Evolutionary conservation across 805 yeast species (phyloP).

Genomic region (Candida xiaguanensis): DNA sequence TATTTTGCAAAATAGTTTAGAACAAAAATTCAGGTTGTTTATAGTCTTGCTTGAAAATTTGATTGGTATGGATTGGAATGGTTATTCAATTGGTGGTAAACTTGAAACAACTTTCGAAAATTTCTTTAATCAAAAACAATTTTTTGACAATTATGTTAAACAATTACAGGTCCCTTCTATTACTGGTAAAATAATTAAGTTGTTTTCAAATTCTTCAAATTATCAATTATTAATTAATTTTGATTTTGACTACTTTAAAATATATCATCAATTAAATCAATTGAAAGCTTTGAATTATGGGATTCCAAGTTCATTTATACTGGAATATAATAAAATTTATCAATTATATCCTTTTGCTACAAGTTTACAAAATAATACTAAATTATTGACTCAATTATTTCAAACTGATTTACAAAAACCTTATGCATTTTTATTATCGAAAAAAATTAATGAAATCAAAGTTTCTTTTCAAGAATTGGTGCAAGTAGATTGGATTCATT

Average conservation of each 20-base stretch:
- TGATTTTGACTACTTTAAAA: slow-evolving; percentile 37
- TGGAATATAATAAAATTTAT: slow-evolving; percentile 47
- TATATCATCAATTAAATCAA: slow-evolving; percentile 53
- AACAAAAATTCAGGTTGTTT: slow-evolving; percentile 23
- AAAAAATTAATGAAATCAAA: slow-evolving; percentile 30
- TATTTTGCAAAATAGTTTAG: slow-evolving; percentile 17
- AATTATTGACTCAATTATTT: slow-evolving; percentile 4
- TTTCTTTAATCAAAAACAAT: slow-evolving; percentile 40
- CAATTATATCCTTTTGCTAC: slow-evolving; percentile 56
- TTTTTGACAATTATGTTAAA: slow-evolving; percentile 50
- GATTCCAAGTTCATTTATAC: slow-evolving; percentile 50
- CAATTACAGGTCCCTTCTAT: slow-evolving; percentile 8
- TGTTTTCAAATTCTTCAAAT: slow-evolving; percentile 19
- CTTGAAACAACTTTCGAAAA: slow-evolving; percentile 48
- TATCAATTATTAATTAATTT: slow-evolving; percentile 47
- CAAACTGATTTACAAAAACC: slow-evolving; percentile 36
- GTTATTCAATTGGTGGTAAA: slow-evolving; percentile 50
- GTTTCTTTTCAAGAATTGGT: slow-evolving; percentile 29
- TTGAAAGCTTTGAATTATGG: slow-evolving; percentile 48
- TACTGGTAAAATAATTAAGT: slow-evolving; percentile 36
- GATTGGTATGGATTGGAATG: slow-evolving; percentile 35
- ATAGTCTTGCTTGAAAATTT: slow-evolving; percentile 17
- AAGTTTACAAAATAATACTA: slow-evolving; percentile 26
- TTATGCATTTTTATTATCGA: slow-evolving; percentile 38
- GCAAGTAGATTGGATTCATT: slow-evolving; percentile 49